phyloP scores from a whole-genome alignment of 768 basidiomycete species.

The Boletales sp. region DNA sequence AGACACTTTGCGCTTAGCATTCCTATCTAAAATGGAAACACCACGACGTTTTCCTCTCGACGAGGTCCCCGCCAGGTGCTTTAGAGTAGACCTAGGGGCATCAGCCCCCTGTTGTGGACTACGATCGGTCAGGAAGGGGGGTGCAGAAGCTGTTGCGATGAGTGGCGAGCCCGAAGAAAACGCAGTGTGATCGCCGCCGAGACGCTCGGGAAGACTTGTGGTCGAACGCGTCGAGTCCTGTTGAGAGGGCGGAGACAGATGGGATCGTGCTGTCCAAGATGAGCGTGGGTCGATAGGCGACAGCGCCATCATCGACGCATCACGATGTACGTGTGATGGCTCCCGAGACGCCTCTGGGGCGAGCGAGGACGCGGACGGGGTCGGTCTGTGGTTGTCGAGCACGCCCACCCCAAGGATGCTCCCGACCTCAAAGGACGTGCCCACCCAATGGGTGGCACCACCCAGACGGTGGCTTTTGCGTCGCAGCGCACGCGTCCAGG shows the following conservation, averaged over 20 bases:
- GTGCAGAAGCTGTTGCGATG: slow-evolving; percentile 9
- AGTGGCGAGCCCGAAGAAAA: slow-evolving; percentile 26
- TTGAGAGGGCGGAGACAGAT: slow-evolving; percentile 11
- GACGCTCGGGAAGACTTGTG: slow-evolving; percentile 11
- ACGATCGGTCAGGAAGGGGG: slow-evolving; percentile 7
- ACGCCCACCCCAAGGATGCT: slow-evolving; percentile 69
- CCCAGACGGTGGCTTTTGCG: slow-evolving; percentile 13
- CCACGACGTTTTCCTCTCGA: slow-evolving; percentile 7
- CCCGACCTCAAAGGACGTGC: slow-evolving; percentile 75
- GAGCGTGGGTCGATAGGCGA: slow-evolving; percentile 22
- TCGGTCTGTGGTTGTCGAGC: slow-evolving; percentile 30
- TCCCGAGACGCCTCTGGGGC: slow-evolving; percentile 2
- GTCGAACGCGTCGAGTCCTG: slow-evolving; percentile 12
- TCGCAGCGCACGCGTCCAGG: slow-evolving; percentile 53
- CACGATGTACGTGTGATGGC: not conserved
- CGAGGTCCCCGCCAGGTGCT: slow-evolving; percentile 9
- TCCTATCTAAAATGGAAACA: slow-evolving; percentile 12
- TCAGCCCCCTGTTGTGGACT: slow-evolving; percentile 4
- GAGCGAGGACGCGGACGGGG: not conserved
- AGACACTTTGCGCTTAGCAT: slow-evolving; percentile 7
- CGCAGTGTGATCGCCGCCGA: slow-evolving; percentile 7
- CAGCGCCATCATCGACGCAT: slow-evolving; percentile 19
- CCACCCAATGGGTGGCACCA: slow-evolving; percentile 52
- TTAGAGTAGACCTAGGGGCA: slow-evolving; percentile 25
- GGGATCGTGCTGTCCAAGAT: slow-evolving; percentile 20